phyloP scores from a whole-genome alignment of 2,329 filamentous ascomycete genomes.

The Cladosporium sphaerospermum region DNA sequence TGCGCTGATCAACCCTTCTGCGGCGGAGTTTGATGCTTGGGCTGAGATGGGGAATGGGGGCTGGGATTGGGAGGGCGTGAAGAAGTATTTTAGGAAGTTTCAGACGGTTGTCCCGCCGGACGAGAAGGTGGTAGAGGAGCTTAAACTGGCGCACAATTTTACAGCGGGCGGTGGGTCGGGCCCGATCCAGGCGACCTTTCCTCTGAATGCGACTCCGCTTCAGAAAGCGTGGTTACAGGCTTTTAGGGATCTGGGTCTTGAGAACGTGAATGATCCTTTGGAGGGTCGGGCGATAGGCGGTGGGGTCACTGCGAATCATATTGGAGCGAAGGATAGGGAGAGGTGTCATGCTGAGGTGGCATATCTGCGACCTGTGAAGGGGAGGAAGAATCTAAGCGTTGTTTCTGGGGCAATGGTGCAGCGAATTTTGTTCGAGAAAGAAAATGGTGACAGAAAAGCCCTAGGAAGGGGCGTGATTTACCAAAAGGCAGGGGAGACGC shows the following conservation, averaged over 20 bases:
- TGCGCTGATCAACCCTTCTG: slow-evolving; percentile 26
- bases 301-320: background rate
- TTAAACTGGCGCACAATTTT: slow-evolving; percentile 14
- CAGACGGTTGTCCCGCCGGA: background rate
- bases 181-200: slow-evolving; percentile 14
- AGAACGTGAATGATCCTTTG: slow-evolving; percentile 13
- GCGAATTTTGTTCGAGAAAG: slow-evolving; percentile 14
- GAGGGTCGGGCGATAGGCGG: background rate
- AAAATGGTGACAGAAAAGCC: background rate
- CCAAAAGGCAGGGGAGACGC: slow-evolving; percentile 15
- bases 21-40: slow-evolving; percentile 33
- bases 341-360: slow-evolving; percentile 20
- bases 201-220: slow-evolving; percentile 3
- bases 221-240: slow-evolving; percentile 17
- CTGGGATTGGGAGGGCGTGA: slow-evolving; percentile 36
- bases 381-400: slow-evolving; percentile 15
- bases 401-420: slow-evolving; percentile 15
- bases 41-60: slow-evolving; percentile 24
- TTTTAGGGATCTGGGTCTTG: slow-evolving; percentile 14
- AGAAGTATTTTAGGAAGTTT: slow-evolving; percentile 8
- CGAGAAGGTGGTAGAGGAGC: background rate
- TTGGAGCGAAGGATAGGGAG: slow-evolving; percentile 12
- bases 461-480: slow-evolving; percentile 12
- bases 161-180: slow-evolving; percentile 15
- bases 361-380: slow-evolving; percentile 16